Percentiles rank a stretch among this genome's conserved stretches.
Conservation (phyloP, 805 yeast genomes). For the Kazachstania taianensis region DNA sequence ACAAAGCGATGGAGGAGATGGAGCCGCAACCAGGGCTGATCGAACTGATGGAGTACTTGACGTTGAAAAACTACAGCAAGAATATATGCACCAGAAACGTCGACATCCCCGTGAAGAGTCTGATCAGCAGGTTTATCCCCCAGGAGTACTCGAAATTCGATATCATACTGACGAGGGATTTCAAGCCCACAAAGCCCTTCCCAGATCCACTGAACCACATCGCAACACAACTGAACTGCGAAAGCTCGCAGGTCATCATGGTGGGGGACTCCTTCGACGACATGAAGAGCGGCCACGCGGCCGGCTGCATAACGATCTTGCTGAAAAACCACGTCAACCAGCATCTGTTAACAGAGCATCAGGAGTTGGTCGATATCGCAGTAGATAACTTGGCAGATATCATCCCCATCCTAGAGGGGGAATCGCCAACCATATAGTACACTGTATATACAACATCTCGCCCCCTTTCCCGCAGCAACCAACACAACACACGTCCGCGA, state of each 20-base stretch:
- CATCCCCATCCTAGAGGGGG: conserved; percentile 16
- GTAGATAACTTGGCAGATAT: conserved; percentile 17
- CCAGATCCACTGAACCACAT: conserved; percentile 55
- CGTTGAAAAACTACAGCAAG: conserved; percentile 32
- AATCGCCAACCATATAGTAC: no score
- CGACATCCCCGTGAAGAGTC: conserved; percentile 42
- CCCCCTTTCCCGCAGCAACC: no score
- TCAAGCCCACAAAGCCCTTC: conserved; percentile 58
- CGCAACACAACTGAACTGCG: conserved; percentile 37
- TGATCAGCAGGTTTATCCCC: conserved; percentile 37
- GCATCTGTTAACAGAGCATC: conserved; percentile 31
- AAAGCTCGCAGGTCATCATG: conserved; percentile 45
- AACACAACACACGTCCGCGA: no score
- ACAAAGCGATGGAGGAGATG: conserved; percentile 53
- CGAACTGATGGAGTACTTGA: conserved; percentile 30
- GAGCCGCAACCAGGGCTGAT: conserved; percentile 38
- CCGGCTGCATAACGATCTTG: conserved; percentile 51
- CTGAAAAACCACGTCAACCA: conserved; percentile 43
- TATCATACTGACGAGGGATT: conserved; percentile 52
- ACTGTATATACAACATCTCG: no score
- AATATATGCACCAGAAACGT: conserved; percentile 58
- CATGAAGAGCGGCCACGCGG: conserved; percentile 51
- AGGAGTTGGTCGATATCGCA: conserved; percentile 19
- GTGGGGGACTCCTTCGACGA: conserved; percentile 70
- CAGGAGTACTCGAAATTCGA: conserved; percentile 32